Percentiles rank a stretch among this genome's conserved stretches.
Evolutionary conservation across 176 grass and related monocot species (phyloP).

Genomic region (Musa itinerans): DNA sequence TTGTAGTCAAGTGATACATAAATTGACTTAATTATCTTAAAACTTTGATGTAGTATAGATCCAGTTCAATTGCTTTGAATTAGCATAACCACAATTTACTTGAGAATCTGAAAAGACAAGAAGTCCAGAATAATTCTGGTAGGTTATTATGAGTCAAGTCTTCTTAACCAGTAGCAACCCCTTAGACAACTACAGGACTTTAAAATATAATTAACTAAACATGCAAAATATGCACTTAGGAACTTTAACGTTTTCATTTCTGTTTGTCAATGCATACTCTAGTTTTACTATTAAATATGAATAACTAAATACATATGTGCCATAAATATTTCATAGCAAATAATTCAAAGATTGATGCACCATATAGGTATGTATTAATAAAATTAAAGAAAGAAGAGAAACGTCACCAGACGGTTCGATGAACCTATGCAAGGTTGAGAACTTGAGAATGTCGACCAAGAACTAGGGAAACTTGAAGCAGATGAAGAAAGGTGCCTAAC

Average conservation of each 20-base stretch:
- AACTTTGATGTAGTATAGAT: not conserved
- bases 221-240: not conserved
- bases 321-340: not conserved
- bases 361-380: not conserved
- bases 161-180: not conserved
- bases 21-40: not conserved
- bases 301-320: not conserved
- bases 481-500: conserved; percentile 87
- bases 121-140: not conserved
- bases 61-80: not conserved
- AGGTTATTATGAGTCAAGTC: not conserved
- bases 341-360: not conserved
- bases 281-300: not conserved
- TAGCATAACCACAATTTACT: not conserved
- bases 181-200: not conserved
- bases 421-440: conserved; percentile 61
- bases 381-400: not conserved
- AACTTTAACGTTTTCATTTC: not conserved
- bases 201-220: not conserved
- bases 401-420: conserved; percentile 34
- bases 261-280: not conserved
- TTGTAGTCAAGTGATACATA: not conserved
- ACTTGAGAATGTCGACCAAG: conserved; percentile 54
- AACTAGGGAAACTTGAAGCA: conserved; percentile 49
- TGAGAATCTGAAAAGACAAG: too few relatives aligned